Base-by-base conservation (phyloP, 306 rosid genomes). In the Chamaecrista fasciculata region DNA sequence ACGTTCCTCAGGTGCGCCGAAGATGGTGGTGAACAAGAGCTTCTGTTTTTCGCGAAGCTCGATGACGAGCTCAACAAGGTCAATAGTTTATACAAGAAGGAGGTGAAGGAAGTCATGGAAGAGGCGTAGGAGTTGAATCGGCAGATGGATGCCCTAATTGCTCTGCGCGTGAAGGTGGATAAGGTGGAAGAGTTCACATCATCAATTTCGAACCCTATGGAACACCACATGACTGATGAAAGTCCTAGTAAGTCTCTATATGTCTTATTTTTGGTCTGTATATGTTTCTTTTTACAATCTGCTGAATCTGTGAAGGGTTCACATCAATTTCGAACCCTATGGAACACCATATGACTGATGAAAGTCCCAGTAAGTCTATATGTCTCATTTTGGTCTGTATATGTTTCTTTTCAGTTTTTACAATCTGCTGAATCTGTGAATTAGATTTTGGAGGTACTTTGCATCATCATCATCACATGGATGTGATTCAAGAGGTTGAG, bases 41-140 rank as follows among this genome's bases (percentile, higher is more conserved):
- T 80, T 18, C 73, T 57, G 56, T 91, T 86, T 72, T 91, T 91
- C 47, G 71, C 61, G 71, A 79, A 76, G 53, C 91, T 91, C 39
- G 97, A 91, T 70, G 70, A 55, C 52, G 92, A 91, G 86, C 86
- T 91, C 18, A 88, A 91, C 66, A 91, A 86, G 70, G 97, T 91
- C 12, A 64, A 81, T 21, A 47, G 6, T 20, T 91, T 91, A 64
- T 91, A 84, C 53, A 79, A 65, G 74, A 81, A 76, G 26, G 78
- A 78, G 65, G 86, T 91, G 20, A 86, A 53, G 63, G 75, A 81
- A 62, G 71, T 81, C 55, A 69, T 71, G 76, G 73, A 62, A 37
- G 93, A 88, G 83, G 96, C 96, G 10, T 86, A 86, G 51, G 91
- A 86, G 72, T 74, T 91, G 68, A 80, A 82, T n/a, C 79, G 68